Conservation (phyloP, 352 stramenopile genomes). For the Phytopythium oedochilum region DNA sequence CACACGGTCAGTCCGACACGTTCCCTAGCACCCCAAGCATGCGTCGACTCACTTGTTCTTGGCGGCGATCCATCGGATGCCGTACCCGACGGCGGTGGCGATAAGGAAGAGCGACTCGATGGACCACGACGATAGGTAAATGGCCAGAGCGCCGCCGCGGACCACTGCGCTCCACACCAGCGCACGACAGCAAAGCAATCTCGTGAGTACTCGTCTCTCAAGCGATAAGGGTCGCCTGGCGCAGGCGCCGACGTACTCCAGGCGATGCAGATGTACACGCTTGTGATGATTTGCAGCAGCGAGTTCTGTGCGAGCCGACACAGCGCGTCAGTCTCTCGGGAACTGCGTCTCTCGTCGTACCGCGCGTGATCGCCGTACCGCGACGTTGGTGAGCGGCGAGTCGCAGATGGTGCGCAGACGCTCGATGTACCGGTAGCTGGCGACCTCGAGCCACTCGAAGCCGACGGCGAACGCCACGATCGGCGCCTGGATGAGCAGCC, state of each 20-base stretch:
- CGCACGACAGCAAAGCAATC: no score
- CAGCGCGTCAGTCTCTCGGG: constrained; percentile 1
- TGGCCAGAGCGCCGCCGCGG: constrained; percentile 50
- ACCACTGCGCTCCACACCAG: constrained; percentile 41
- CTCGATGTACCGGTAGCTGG: constrained; percentile 57
- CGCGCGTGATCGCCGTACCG: constrained; percentile 24
- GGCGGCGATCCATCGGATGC: constrained; percentile 66
- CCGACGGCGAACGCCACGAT: constrained; percentile 63
- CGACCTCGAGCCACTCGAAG: constrained; percentile 80
- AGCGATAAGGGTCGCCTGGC: not conserved
- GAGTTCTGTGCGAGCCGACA: constrained; percentile 41
- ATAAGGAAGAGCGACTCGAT: constrained; percentile 78
- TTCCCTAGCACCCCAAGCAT: no score
- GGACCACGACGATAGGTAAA: constrained; percentile 80
- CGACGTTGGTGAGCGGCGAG: constrained; percentile 57
- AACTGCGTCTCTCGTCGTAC: constrained; percentile 2
- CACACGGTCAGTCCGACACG: no score
- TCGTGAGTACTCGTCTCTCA: not conserved
- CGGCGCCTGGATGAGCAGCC: constrained; percentile 70
- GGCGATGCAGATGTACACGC: constrained; percentile 72
- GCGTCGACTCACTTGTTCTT: constrained; percentile 68
- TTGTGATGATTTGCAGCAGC: constrained; percentile 73
- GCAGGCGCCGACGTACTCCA: constrained; percentile 57
- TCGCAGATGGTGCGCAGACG: constrained; percentile 64
- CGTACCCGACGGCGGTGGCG: constrained; percentile 64